phyloP scores from a whole-genome alignment of 495 filamentous ascomycete genomes.

The Podospora didyma region DNA sequence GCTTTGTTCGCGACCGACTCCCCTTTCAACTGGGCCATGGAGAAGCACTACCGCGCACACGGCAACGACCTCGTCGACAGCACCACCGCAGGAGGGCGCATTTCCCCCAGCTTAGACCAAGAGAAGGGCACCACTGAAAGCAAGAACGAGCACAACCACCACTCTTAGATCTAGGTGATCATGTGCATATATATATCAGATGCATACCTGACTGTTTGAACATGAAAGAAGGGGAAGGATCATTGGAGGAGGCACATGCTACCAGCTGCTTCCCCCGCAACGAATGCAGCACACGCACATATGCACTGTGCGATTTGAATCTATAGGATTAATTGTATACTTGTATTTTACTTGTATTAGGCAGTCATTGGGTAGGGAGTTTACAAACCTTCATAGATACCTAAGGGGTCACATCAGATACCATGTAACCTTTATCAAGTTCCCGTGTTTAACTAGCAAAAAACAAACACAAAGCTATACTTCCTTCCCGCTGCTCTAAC shows the following conservation, averaged over 20 bases:
- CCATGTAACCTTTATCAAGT: background rate
- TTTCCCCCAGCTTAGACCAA: background rate
- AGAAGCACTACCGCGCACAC: slow-evolving; percentile 11
- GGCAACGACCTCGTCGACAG: slow-evolving; percentile 6
- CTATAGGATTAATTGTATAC: background rate
- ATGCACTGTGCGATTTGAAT: background rate
- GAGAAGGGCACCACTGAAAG: background rate
- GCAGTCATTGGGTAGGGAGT: background rate
- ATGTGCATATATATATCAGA: background rate
- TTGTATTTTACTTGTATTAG: background rate
- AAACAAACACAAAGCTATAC: background rate
- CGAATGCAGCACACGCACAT: background rate
- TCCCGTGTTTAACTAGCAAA: background rate
- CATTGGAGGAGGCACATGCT: background rate
- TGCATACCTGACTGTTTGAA: background rate
- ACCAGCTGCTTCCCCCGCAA: background rate
- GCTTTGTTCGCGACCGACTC: slow-evolving; percentile 49
- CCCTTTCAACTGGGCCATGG: slow-evolving; percentile 16
- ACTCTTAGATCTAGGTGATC: background rate
- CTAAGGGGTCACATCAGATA: background rate
- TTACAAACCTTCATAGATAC: background rate
- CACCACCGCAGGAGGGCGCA: background rate
- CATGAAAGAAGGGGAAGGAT: background rate
- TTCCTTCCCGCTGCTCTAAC: background rate
- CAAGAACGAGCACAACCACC: background rate